Conservation (phyloP, 306 rosid genomes). For the Begonia peltatifolia region DNA sequence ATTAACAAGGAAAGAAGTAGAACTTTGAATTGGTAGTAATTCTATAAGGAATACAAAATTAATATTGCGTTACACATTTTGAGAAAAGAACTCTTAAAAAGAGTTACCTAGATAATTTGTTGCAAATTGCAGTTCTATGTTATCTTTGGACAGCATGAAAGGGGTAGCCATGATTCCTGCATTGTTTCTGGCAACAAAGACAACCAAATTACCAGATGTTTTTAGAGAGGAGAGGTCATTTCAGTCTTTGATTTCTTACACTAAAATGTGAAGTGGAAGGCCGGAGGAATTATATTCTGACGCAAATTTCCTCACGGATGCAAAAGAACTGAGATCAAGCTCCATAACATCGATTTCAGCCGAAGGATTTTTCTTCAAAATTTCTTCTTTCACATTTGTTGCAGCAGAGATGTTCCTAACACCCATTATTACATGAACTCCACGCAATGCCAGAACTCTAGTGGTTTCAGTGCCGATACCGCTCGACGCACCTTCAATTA, state of each 20-base stretch:
- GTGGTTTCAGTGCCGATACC: slow-evolving; percentile 71
- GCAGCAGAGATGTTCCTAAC: slow-evolving; percentile 54
- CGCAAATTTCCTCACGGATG: slow-evolving; percentile 60
- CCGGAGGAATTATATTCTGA: slow-evolving; percentile 47
- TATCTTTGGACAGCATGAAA: slow-evolving; percentile 51
- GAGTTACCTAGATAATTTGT: slow-evolving; percentile 53
- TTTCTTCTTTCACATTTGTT: slow-evolving; percentile 25
- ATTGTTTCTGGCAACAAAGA: slow-evolving; percentile 39
- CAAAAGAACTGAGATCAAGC: slow-evolving; percentile 62
- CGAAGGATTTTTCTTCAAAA: slow-evolving; percentile 35
- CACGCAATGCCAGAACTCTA: slow-evolving; percentile 52
- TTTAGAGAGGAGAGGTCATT: neutral
- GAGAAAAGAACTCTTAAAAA: too few relatives aligned
- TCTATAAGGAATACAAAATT: too few relatives aligned
- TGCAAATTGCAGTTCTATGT: slow-evolving; percentile 71
- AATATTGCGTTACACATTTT: too few relatives aligned
- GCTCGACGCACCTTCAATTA: slow-evolving; percentile 65
- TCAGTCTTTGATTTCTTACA: slow-evolving; percentile 24
- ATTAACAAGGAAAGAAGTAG: too few relatives aligned
- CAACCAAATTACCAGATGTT: neutral
- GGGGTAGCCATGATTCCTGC: slow-evolving; percentile 69
- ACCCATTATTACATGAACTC: slow-evolving; percentile 78
- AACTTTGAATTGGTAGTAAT: too few relatives aligned
- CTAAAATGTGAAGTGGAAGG: slow-evolving; percentile 46
- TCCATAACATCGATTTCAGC: slow-evolving; percentile 56